Base-by-base conservation (phyloP, 164 flowering plant species). In the Chloranthus sessilifolius region DNA sequence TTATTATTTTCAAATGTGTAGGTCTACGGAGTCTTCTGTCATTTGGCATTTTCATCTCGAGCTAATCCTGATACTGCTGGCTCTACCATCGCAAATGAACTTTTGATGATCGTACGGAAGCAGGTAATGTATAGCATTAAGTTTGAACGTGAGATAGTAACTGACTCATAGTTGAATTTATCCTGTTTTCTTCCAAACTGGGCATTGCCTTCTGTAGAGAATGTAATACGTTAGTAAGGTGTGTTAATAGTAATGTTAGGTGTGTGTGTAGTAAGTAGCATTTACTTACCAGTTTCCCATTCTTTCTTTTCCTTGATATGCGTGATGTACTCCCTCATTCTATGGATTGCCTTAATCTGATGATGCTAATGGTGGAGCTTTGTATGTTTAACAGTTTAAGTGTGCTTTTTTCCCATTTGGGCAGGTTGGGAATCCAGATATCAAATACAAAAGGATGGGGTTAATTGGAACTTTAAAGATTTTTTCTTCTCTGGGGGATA, bases 371-470 rank as follows among this genome's bases (percentile, higher is more conserved):
- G n/a, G n/a, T n/a, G n/a, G n/a, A n/a, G n/a, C n/a, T n/a, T n/a
- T n/a, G n/a, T n/a, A n/a, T n/a, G n/a, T n/a, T n/a, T n/a, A n/a
- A n/a, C n/a, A n/a, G n/a, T n/a, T n/a, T n/a, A n/a, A n/a, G n/a
- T n/a, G n/a, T n/a, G n/a, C n/a, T n/a, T n/a, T n/a, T n/a, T n/a
- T n/a, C n/a, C n/a, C 19, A 29, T 37, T 40, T 64, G 21, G 28
- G 37, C 73, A 88, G 96, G 73, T 85, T 16, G 60, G 71, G 56
- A 81, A 74, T 74, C 75, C 81, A 45, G 88, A 83, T 60, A 43
- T 85, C 54, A 76, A 66, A 43, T 88, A 77, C 76, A 88, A 88
- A 61, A 79, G 63, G 73, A 88, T 88, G 90, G 96, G 96, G 19
- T 50, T 88, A 17, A 78, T 88, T 70, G 96, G 96, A 56, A 75